Conservation (phyloP, 1,284 basidiomycete genomes). For the Ustilago trichophora region DNA sequence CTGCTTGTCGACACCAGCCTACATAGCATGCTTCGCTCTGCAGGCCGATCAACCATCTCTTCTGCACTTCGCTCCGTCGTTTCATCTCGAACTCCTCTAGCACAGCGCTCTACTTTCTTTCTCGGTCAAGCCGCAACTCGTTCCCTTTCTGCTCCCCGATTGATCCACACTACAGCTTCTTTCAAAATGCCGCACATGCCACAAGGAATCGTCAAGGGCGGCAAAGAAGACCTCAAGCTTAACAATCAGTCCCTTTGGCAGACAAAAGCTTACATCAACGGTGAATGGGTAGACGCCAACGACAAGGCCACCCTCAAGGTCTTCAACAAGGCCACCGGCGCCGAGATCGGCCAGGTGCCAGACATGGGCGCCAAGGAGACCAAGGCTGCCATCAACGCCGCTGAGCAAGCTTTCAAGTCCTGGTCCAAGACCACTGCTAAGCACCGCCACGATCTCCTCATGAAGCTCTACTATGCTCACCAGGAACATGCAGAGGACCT, state of each 20-base stretch:
- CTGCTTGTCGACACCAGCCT: constrained; percentile 1
- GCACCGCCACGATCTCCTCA: constrained; percentile 59
- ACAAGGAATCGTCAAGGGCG: constrained; percentile 59
- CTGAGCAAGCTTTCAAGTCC: constrained; percentile 50
- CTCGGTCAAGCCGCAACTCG: not conserved
- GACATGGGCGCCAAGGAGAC: constrained; percentile 59
- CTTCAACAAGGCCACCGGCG: constrained; percentile 63
- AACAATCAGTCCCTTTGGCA: constrained; percentile 52
- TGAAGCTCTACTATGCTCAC: constrained; percentile 57
- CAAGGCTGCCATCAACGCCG: constrained; percentile 57
- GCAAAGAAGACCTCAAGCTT: constrained; percentile 61
- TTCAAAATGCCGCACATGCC: constrained; percentile 63
- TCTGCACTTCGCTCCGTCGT: constrained; percentile 11
- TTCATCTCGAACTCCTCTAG: not conserved
- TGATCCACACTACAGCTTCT: constrained; percentile 11
- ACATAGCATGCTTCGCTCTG: constrained; percentile 40
- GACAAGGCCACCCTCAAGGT: constrained; percentile 56
- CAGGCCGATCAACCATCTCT: constrained; percentile 8
- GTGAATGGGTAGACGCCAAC: constrained; percentile 55
- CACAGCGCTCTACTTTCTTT: not conserved
- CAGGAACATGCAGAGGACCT: constrained; percentile 59
- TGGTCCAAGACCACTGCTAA: constrained; percentile 63
- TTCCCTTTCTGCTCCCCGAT: not conserved
- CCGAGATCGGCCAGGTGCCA: constrained; percentile 59
- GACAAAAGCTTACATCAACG: constrained; percentile 59